Evolutionary conservation across 495 filamentous ascomycete species (phyloP), one percentile per base, ranked within the genome.

Genomic region (Penicillium antarcticum): DNA sequence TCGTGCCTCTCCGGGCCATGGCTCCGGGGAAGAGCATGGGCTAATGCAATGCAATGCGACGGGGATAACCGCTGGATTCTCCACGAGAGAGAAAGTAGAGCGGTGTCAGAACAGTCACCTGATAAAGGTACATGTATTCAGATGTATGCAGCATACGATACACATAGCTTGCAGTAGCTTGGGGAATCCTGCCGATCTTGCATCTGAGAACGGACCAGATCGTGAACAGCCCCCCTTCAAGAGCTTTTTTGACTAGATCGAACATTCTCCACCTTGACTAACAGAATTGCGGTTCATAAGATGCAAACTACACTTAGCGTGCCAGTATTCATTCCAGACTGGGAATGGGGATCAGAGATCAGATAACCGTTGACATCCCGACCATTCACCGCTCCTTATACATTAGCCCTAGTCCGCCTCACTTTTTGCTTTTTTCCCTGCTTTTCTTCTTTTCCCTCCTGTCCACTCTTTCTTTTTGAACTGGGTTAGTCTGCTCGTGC

Each of bases 11-110:
- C 33, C 31, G 44, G 46, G 36, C 43, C 19, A 42, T 33, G 44
- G 52, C 52, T 55, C 55, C 44, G 58, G 62, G 59, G 59, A 48
- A 62, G 40, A 41, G 51, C 19, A 57, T 62, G 50, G 55, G 45
- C 52, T 56, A 40, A 61, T 61, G 60, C 63, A 64, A 62, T 62
- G 61, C 61, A 62, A 64, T 63, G 57, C 61, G 56, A 56, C 63
- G 51, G 44, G 56, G 51, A 42, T 41, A 44, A 16, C 55, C 42
- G 58, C 51, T 53, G 54, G 58, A 56, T 56, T 50, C 37, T 35
- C 52, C 53, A 57, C 47, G 53, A 64, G 61, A 52, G 43, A 16
- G 21, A 48, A 41, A 35, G 31, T 24, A 47, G 53, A 50, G 49
- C 53, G 61, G 55, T 59, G 48, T 29, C 50, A 14, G 5, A 11